Percentiles rank a stretch among this genome's conserved stretches.
Evolutionary conservation across 768 basidiomycete species (phyloP).

Genomic region (Mycena vitilis): DNA sequence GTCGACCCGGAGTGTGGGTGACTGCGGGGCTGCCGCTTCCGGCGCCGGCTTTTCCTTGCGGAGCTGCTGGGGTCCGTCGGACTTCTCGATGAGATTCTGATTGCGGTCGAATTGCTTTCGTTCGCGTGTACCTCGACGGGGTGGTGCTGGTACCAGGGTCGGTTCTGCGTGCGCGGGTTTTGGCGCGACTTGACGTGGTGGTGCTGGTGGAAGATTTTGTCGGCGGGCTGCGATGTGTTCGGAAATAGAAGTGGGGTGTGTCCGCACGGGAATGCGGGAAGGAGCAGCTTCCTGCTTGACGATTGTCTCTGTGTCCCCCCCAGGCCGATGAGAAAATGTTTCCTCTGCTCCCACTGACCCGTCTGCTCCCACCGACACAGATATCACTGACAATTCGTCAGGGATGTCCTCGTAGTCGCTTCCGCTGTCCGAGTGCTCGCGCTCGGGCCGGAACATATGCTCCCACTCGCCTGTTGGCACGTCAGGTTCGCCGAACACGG

Average conservation of each 20-base stretch:
- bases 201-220: background rate
- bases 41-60: background rate
- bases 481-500: too few relatives aligned
- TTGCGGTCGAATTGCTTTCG: background rate
- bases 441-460: background rate
- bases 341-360: background rate
- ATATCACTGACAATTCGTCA: background rate
- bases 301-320: background rate
- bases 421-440: too few relatives aligned
- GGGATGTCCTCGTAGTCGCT: too few relatives aligned
- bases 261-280: background rate
- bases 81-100: background rate
- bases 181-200: too few relatives aligned
- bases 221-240: background rate
- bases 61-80: background rate
- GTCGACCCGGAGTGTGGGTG: background rate
- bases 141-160: background rate
- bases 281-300: background rate
- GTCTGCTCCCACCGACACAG: background rate
- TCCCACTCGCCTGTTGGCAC: too few relatives aligned
- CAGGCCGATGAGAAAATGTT: background rate
- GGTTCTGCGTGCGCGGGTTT: too few relatives aligned
- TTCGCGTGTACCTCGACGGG: background rate
- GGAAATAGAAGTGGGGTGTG: background rate
- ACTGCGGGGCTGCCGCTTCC: background rate